These are phyloP conservation scores for Aspergillus sp. DNA, from an alignment of 2,329 filamentous ascomycete genomes.

Conservation along the genomic window DNA sequence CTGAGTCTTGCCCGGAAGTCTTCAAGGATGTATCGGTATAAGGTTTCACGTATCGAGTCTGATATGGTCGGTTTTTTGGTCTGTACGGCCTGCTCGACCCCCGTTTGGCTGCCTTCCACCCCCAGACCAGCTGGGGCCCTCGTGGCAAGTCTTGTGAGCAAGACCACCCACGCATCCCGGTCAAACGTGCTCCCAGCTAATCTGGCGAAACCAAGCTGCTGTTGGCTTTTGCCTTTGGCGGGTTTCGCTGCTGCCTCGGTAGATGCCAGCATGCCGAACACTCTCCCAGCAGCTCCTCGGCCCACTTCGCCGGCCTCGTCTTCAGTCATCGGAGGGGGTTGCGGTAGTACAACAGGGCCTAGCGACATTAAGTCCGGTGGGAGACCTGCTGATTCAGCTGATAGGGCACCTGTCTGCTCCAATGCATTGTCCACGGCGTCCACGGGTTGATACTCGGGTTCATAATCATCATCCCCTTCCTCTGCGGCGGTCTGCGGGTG, in stretches of 20 bases:
- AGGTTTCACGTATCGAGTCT: conserved; percentile 64
- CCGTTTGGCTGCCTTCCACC: conserved; percentile 21
- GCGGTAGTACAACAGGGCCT: conserved; percentile 68
- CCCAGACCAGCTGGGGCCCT: conserved; percentile 65
- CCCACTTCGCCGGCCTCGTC: conserved; percentile 66
- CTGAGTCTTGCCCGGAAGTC: conserved; percentile 88
- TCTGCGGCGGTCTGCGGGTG: conserved; percentile 19
- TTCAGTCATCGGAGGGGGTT: conserved; percentile 62
- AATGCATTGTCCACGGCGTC: conserved; percentile 38
- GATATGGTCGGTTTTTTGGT: conserved; percentile 32
- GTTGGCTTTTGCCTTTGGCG: conserved; percentile 43
- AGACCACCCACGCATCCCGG: conserved; percentile 80
- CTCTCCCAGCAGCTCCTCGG: conserved; percentile 62
- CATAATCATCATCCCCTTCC: conserved; percentile 85
- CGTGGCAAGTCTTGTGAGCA: conserved; percentile 77
- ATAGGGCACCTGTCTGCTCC: conserved; percentile 55
- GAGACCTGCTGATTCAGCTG: conserved; percentile 65
- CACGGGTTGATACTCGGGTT: conserved; percentile 70
- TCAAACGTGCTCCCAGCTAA: conserved; percentile 77
- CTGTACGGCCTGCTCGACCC: conserved; percentile 15
- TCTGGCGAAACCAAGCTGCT: conserved; percentile 66
- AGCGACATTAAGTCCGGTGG: conserved; percentile 53
- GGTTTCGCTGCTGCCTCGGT: conserved; percentile 55
- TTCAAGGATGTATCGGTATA: conserved; percentile 80
- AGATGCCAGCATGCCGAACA: conserved; percentile 67